phyloP scores from a whole-genome alignment of 305 asterid genomes.

The Stenogyne calaminthoides region DNA sequence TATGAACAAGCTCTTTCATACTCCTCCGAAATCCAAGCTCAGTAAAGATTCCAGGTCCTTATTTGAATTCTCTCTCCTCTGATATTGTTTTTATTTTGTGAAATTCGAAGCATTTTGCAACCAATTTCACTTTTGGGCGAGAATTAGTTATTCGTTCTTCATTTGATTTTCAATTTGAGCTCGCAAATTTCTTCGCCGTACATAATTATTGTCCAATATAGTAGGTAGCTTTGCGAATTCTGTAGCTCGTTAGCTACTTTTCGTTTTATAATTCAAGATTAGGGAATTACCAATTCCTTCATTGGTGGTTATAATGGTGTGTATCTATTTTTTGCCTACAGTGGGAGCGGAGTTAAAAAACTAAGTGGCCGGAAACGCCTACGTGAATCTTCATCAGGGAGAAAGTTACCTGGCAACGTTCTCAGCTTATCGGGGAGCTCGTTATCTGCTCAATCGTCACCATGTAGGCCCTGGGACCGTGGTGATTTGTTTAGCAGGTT shows the following conservation, averaged over 20 bases:
- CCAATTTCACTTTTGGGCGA: neutral
- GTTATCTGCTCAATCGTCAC: slow-evolving; percentile 45
- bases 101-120: slow-evolving; percentile 12
- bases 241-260: slow-evolving; percentile 1
- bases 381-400: slow-evolving; percentile 41
- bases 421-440: slow-evolving; percentile 41
- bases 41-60: slow-evolving; percentile 39
- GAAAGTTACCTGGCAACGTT: slow-evolving; percentile 38
- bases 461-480: slow-evolving; percentile 95
- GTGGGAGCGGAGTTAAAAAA: slow-evolving; percentile 41
- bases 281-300: neutral
- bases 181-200: neutral
- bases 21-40: slow-evolving; percentile 58
- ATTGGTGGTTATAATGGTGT: slow-evolving; percentile 12
- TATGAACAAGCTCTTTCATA: slow-evolving; percentile 62
- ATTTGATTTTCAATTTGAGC: neutral
- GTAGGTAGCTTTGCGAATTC: slow-evolving; percentile 11
- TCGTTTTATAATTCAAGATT: neutral
- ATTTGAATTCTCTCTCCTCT: neutral
- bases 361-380: slow-evolving; percentile 62
- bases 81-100: slow-evolving; percentile 1
- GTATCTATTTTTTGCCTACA: slow-evolving; percentile 30
- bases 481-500: slow-evolving; percentile 75
- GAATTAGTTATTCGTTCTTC: slow-evolving; percentile 1
- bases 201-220: neutral